Conservation (phyloP, 2,329 filamentous ascomycete species). For the Diatrype stigma region DNA sequence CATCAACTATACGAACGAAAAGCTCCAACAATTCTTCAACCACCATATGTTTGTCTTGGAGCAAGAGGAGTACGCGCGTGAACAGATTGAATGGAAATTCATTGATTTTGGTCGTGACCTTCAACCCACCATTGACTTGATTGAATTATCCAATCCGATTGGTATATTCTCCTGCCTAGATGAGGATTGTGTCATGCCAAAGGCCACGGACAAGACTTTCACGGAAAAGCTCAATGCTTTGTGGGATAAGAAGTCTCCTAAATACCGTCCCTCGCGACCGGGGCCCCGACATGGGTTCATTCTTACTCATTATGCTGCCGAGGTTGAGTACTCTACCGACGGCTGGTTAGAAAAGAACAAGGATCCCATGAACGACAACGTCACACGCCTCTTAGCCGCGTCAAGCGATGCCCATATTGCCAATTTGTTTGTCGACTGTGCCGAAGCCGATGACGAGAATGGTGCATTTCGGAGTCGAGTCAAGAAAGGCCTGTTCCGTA, state of each 20-base stretch:
- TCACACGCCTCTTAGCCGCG: conserved; percentile 79
- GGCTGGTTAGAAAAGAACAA: conserved; percentile 99
- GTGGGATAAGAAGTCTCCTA: conserved; percentile 93
- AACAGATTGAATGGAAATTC: conserved; percentile 99
- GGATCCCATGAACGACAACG: conserved; percentile 94
- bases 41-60: conserved; percentile 99
- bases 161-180: conserved; percentile 98
- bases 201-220: conserved; percentile 93
- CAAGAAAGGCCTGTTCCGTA: conserved; percentile 95
- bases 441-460: conserved; percentile 70
- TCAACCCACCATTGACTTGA: conserved; percentile 95
- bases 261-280: conserved; percentile 84
- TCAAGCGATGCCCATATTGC: conserved; percentile 83
- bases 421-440: conserved; percentile 81
- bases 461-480: conserved; percentile 72
- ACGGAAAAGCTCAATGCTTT: conserved; percentile 95
- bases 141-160: conserved; percentile 93
- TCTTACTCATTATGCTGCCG: conserved; percentile 93
- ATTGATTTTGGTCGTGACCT: conserved; percentile 97
- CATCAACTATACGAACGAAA: conserved; percentile 99
- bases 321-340: conserved; percentile 94
- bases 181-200: conserved; percentile 98
- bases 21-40: conserved; percentile 98
- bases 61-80: conserved; percentile 94
- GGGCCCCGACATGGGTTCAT: conserved; percentile 76